Percentiles rank a stretch among this genome's conserved stretches.
Evolutionary conservation across 306 rosid species (phyloP).

Genomic region (Glycine soja): DNA sequence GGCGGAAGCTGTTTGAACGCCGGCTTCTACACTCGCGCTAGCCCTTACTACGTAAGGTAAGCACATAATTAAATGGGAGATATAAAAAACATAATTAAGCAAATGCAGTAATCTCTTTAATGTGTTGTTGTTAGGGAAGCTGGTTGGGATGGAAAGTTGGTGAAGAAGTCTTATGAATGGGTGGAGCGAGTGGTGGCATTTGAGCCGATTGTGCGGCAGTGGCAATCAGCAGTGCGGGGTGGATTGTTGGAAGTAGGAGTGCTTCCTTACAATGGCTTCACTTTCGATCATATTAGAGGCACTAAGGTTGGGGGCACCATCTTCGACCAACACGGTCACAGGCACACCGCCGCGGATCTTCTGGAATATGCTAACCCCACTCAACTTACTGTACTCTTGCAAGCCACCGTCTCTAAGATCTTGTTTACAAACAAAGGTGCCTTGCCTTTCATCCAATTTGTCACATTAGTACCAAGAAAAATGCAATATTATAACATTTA

Average conservation of each 20-base stretch:
- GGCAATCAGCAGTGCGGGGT: constrained; percentile 72
- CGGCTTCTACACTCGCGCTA: constrained; percentile 78
- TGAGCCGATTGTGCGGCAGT: constrained; percentile 57
- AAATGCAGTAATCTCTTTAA: too few relatives aligned
- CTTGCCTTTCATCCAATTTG: too few relatives aligned
- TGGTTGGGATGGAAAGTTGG: constrained; percentile 70
- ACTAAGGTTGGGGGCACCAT: constrained; percentile 85
- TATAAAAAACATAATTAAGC: too few relatives aligned
- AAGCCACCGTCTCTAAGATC: constrained; percentile 64
- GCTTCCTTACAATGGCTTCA: constrained; percentile 68
- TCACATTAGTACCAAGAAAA: too few relatives aligned
- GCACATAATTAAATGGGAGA: too few relatives aligned
- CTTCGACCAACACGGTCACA: constrained; percentile 61
- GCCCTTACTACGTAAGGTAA: constrained; percentile 47
- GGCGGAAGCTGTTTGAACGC: constrained; percentile 79
- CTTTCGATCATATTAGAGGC: constrained; percentile 72
- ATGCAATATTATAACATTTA: too few relatives aligned
- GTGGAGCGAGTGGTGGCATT: constrained; percentile 74
- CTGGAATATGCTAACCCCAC: constrained; percentile 63
- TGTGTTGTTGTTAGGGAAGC: constrained; percentile 38
- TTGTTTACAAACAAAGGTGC: constrained; percentile 40
- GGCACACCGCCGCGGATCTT: constrained; percentile 85
- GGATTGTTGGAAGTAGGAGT: constrained; percentile 68
- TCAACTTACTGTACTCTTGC: constrained; percentile 57
- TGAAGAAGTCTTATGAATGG: constrained; percentile 73